These are phyloP conservation scores for Erigeron canadensis DNA, from an alignment of 129 eudicot species.

Conservation along the genomic window DNA sequence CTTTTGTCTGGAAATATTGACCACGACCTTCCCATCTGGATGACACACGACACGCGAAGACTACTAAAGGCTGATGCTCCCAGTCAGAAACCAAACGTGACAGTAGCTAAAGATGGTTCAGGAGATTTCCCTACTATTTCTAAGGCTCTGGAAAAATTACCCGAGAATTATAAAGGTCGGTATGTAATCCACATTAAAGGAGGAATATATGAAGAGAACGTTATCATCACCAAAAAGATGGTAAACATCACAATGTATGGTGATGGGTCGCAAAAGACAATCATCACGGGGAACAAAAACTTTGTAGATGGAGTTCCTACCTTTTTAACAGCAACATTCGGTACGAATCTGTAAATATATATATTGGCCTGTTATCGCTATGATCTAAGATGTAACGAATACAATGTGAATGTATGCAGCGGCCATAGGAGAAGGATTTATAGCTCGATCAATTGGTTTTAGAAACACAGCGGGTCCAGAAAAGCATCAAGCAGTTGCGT, in stretches of 20 bases:
- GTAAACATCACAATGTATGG: slow-evolving; percentile 71
- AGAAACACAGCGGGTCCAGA: slow-evolving; percentile 82
- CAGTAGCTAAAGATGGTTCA: slow-evolving; percentile 74
- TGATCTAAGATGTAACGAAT: slow-evolving; percentile 13
- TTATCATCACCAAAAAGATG: slow-evolving; percentile 56
- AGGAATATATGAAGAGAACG: slow-evolving; percentile 71
- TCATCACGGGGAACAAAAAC: slow-evolving; percentile 71
- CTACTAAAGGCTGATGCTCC: slow-evolving; percentile 31
- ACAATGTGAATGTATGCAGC: slow-evolving; percentile 39
- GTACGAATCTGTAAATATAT: slow-evolving; percentile 30
- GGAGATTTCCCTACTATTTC: slow-evolving; percentile 52
- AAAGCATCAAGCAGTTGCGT: slow-evolving; percentile 80
- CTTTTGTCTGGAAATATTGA: slow-evolving; percentile 33
- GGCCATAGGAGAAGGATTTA: slow-evolving; percentile 66
- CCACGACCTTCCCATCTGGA: slow-evolving; percentile 44
- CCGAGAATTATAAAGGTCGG: slow-evolving; percentile 47
- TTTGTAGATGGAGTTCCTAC: slow-evolving; percentile 59
- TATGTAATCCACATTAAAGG: slow-evolving; percentile 56
- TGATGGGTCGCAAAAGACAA: slow-evolving; percentile 75
- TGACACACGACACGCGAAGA: slow-evolving; percentile 38
- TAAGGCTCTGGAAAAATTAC: slow-evolving; percentile 51
- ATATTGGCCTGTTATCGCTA: neutral
- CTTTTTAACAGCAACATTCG: slow-evolving; percentile 76
- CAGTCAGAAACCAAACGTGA: slow-evolving; percentile 38
- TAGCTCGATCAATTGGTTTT: slow-evolving; percentile 66